Percentiles rank a stretch among this genome's conserved stretches.
These are phyloP conservation scores for Cercospora sp. DNA, from an alignment of 2,329 filamentous ascomycete genomes.

Conservation along the genomic window DNA sequence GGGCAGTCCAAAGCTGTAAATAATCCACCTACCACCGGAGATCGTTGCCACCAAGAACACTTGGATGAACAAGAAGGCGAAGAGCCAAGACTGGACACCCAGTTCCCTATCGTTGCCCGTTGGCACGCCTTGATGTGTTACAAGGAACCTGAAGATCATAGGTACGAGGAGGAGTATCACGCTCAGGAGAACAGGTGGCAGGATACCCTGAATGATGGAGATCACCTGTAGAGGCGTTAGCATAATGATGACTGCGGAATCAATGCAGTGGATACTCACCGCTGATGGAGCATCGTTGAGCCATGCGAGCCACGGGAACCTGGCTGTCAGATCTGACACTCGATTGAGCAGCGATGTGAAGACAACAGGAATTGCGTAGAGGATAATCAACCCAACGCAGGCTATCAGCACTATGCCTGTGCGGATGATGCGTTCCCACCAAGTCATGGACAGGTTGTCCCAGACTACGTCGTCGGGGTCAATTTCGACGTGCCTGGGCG, in stretches of 20 bases:
- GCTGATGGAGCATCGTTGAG: conserved; percentile 61
- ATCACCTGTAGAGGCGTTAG: conserved; percentile 46
- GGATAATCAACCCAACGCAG: conserved; percentile 73
- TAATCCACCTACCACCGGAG: conserved; percentile 69
- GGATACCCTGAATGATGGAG: conserved; percentile 76
- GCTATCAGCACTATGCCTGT: conserved; percentile 64
- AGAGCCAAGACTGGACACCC: conserved; percentile 90
- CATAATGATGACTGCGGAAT: neutral
- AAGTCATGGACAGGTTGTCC: conserved; percentile 94
- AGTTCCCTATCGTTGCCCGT: conserved; percentile 77
- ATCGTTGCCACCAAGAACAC: conserved; percentile 90
- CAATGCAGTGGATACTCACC: conserved; percentile 16
- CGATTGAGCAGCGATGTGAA: conserved; percentile 83
- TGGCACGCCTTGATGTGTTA: conserved; percentile 73
- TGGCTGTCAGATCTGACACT: conserved; percentile 65
- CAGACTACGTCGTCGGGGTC: conserved; percentile 90
- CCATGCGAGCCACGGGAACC: conserved; percentile 69
- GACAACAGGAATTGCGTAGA: conserved; percentile 88
- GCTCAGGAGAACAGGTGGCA: conserved; percentile 75
- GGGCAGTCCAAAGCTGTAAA: conserved; percentile 32
- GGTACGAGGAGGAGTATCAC: conserved; percentile 80
- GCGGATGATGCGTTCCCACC: conserved; percentile 86
- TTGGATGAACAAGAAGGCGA: conserved; percentile 90
- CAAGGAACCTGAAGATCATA: conserved; percentile 71
- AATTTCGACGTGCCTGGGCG: conserved; percentile 87